Percentiles rank a stretch among this genome's conserved stretches.
phyloP scores from a whole-genome alignment of 345 rosid genomes.

The Eutrema heterophyllum region DNA sequence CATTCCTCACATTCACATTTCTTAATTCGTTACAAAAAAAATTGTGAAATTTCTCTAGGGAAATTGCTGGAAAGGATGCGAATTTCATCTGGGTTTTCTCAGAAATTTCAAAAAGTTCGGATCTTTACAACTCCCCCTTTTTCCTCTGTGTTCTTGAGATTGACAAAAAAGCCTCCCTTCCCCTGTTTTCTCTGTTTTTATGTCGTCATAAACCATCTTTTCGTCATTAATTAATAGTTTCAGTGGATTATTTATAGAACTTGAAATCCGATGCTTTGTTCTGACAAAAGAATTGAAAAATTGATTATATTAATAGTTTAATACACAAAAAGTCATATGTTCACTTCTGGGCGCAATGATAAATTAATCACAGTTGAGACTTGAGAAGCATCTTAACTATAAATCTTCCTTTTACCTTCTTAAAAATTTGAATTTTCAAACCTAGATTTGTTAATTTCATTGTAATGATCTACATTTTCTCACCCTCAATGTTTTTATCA shows the following conservation, averaged over 20 bases:
- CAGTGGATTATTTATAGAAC: background rate
- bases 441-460: background rate
- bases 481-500: background rate
- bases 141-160: conserved; percentile 27
- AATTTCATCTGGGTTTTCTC: conserved; percentile 7
- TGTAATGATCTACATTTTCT: background rate
- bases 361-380: background rate
- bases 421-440: background rate
- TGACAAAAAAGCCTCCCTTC: conserved; percentile 5
- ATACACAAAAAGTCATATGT: conserved; percentile 9
- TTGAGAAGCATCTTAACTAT: background rate
- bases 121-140: conserved; percentile 9
- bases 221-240: background rate
- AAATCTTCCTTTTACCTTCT: background rate
- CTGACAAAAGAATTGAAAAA: conserved; percentile 13
- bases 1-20: background rate
- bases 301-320: background rate
- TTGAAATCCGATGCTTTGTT: conserved; percentile 16
- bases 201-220: background rate
- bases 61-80: background rate
- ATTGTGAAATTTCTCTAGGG: background rate
- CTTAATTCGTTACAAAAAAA: background rate
- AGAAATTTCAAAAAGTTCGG: conserved; percentile 8
- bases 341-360: conserved; percentile 6
- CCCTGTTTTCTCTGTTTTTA: conserved; percentile 9